phyloP scores from a whole-genome alignment of 495 filamentous ascomycete genomes.

The Talaromyces borbonicus region DNA sequence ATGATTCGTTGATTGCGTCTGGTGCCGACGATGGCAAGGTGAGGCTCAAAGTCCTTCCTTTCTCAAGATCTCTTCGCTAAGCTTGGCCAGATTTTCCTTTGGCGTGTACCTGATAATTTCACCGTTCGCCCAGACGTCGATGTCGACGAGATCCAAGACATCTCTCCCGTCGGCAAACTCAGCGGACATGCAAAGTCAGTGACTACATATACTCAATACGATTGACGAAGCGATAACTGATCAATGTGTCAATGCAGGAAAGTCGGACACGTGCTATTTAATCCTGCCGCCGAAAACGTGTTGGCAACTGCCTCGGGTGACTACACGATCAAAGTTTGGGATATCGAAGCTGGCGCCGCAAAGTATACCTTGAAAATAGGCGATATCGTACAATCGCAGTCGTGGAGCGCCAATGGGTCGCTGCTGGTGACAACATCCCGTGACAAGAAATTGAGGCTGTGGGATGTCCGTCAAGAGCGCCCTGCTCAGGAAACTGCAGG shows the following conservation, averaged over 20 bases:
- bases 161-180: slow-evolving; percentile 70
- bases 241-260: slow-evolving; percentile 58
- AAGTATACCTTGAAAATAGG: slow-evolving; percentile 68
- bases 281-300: slow-evolving; percentile 91
- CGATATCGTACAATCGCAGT: slow-evolving; percentile 89
- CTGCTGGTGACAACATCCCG: slow-evolving; percentile 87
- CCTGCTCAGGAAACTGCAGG: slow-evolving; percentile 76
- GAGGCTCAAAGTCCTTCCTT: slow-evolving; percentile 2
- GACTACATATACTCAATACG: too few relatives aligned
- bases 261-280: slow-evolving; percentile 94
- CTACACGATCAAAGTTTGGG: slow-evolving; percentile 92
- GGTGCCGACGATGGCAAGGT: slow-evolving; percentile 94
- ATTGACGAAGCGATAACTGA: too few relatives aligned
- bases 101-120: slow-evolving; percentile 87
- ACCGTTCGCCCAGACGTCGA: slow-evolving; percentile 74
- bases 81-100: slow-evolving; percentile 67
- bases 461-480: slow-evolving; percentile 91
- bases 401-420: slow-evolving; percentile 88
- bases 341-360: slow-evolving; percentile 69
- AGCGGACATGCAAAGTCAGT: slow-evolving; percentile 51
- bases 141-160: slow-evolving; percentile 59
- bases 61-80: slow-evolving; percentile 11
- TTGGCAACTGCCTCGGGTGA: slow-evolving; percentile 94
- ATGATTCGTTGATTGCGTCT: slow-evolving; percentile 85
- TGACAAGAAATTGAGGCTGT: slow-evolving; percentile 95